Evolutionary conservation across 805 yeast species (phyloP), one percentile per base, ranked within the genome.

Genomic region (Diddensiella caesifluorescens): DNA sequence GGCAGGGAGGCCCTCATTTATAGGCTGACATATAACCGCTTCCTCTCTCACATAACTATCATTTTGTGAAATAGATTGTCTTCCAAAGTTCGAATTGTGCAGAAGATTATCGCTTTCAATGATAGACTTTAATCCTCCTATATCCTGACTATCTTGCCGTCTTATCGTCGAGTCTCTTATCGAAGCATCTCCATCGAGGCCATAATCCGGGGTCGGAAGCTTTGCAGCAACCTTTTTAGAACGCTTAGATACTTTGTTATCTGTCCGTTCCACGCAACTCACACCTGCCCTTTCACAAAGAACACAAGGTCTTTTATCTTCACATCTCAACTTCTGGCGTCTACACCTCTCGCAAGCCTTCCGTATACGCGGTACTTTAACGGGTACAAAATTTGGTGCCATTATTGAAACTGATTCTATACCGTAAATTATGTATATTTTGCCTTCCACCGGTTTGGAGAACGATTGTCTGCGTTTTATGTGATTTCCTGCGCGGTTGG

Each of bases 321-420:
- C 44, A 20, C 44, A 41, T 21, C 35, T 41, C n/a, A 41, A 40
- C 26, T 41, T 41, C 25, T 41, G 44, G 23, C 26, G 21, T 13
- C 44, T 22, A 21, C 44, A 41, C 9, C 44, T 34, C 13, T 29
- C 40, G 22, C 44, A 41, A n/a, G 44, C 44, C 22, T 35, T 12
- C 12, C 44, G 39, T 20, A 41, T 75, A 68, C 68, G 42, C 12
- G 32, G 32, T 6, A 29, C 32, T 13, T 29, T 29, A 19, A 13
- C 15, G 6, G 32, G 9, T 9, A 29, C 7, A 29, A 6, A n/a
- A 29, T 7, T 9, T 13, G 15, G 12, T 7, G 32, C 32, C 32
- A 29, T 29, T n/a, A n/a, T n/a, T n/a, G n/a, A n/a, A n/a, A n/a
- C n/a, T n/a, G n/a, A n/a, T n/a, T n/a, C n/a, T n/a, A n/a, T n/a